These are phyloP conservation scores for Fraxinus ornus DNA, from an alignment of 305 asterid genomes.

Conservation along the genomic window DNA sequence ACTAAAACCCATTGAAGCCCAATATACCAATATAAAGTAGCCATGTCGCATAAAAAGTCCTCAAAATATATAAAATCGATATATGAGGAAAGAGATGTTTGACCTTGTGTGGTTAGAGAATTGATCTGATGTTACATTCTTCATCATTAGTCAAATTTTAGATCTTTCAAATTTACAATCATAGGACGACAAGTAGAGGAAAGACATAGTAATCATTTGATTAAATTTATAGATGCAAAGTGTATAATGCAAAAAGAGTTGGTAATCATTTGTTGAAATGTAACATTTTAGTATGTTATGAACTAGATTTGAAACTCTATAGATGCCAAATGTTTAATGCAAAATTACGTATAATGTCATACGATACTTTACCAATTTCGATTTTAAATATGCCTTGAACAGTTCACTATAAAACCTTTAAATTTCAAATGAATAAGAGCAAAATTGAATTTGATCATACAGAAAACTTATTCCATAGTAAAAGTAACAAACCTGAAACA, in stretches of 20 bases:
- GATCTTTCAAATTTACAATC: neutral
- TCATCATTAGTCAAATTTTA: neutral
- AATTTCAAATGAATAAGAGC: neutral
- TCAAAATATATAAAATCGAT: neutral
- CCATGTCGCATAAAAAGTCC: neutral
- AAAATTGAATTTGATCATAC: neutral
- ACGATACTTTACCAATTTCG: neutral
- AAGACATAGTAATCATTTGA: neutral
- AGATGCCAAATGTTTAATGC: neutral
- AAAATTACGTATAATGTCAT: neutral
- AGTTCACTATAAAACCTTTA: neutral
- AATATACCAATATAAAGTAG: neutral
- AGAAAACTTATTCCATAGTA: neutral
- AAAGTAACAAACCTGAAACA: slow-evolving; percentile 56
- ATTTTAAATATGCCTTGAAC: neutral
- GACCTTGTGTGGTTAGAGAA: neutral
- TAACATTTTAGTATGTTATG: neutral
- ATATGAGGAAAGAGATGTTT: neutral
- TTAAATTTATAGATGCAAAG: neutral
- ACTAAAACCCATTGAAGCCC: neutral
- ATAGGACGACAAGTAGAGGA: neutral
- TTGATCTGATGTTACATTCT: neutral
- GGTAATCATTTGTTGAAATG: neutral
- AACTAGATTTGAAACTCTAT: neutral
- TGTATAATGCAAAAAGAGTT: neutral